Evolutionary conservation across 2,329 filamentous ascomycete genomes (phyloP), one percentile per base, ranked within the genome.

Genomic region (Fusarium guadeloupense): DNA sequence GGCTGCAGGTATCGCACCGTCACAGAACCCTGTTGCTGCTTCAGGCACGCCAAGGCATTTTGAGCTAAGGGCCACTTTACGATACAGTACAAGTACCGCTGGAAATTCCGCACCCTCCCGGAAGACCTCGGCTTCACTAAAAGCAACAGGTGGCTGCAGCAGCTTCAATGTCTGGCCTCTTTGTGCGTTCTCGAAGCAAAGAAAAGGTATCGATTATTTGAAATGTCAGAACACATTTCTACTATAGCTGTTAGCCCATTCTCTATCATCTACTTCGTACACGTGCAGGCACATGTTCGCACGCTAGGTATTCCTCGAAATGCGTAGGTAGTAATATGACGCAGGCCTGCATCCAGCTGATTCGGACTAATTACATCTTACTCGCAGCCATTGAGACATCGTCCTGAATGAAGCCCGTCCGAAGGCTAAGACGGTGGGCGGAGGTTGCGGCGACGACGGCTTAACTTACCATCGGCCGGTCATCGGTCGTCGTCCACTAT

Each of bases 381-480:
- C 56, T 53, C 39, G 41, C 35, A 55, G 30, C 34, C 34, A 42
- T 35, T 35, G 31, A 46, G 26, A 33, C 44, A 41, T 54, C 54
- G 60, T 64, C 64, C 51, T 64, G 41, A 39, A 26, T 46, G 31
- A 25, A 41, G 35, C 16, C 41, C 38, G 57, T 20, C 46, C 42
- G 23, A 64, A 40, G 44, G 42, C 38, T 48, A 21, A 41, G 50
- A 61, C 44, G 45, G 45, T 33, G 37, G 40, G 58, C 51, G 33
- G 31, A 62, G 34, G 38, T 50, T n/a, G n/a, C n/a, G n/a, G 43
- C 42, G 58, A 31, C 54, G 47, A 37, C 47, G 58, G 62, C 62
- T 66, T 66, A 66, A 31, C 23, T 54, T 66, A 66, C 49, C 48
- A 63, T 66, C 62, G 54, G 62, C 54, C 51, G 58, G 58, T 34